A percentile compares a stretch with the other conserved stretches of the same genome.
Evolutionary conservation across 129 eudicot genomes (phyloP).

Genomic region (Lactuca saligna): DNA sequence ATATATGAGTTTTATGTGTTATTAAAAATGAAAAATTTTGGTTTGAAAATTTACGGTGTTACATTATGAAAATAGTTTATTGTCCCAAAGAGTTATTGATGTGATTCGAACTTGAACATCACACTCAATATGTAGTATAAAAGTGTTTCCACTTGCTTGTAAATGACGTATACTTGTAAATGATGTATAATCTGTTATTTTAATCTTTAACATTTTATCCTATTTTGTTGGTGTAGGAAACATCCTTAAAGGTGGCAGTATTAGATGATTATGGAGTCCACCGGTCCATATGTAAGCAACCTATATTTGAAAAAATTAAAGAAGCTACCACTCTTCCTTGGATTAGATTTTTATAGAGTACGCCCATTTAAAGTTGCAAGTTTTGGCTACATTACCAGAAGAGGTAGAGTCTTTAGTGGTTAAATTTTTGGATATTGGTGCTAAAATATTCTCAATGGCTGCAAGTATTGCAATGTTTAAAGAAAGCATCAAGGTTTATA

Average conservation of each 20-base stretch:
- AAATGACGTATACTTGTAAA: neutral
- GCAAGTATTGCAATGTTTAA: no score
- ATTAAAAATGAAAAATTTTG: no score
- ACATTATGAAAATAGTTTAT: neutral
- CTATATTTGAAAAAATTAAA: conserved; percentile 87
- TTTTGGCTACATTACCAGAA: no score
- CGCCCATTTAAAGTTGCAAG: conserved; percentile 10
- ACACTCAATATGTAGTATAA: neutral
- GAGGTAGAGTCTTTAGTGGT: no score
- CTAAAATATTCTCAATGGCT: no score
- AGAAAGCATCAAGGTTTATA: no score
- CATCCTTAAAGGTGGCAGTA: conserved; percentile 76
- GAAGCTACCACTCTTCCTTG: conserved; percentile 74
- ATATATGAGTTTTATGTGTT: no score
- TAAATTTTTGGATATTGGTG: no score
- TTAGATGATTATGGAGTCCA: conserved; percentile 74
- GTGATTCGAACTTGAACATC: neutral
- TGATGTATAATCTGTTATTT: neutral
- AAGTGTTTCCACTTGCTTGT: neutral
- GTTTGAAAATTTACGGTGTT: no score
- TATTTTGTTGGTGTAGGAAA: conserved; percentile 54
- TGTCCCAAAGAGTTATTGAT: neutral
- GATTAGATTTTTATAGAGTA: conserved; percentile 46
- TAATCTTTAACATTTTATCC: neutral
- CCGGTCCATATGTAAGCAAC: conserved; percentile 88